Evolutionary conservation across 305 asterid genomes (phyloP), one percentile per base, ranked within the genome.

Genomic region (Fraxinus albicans): DNA sequence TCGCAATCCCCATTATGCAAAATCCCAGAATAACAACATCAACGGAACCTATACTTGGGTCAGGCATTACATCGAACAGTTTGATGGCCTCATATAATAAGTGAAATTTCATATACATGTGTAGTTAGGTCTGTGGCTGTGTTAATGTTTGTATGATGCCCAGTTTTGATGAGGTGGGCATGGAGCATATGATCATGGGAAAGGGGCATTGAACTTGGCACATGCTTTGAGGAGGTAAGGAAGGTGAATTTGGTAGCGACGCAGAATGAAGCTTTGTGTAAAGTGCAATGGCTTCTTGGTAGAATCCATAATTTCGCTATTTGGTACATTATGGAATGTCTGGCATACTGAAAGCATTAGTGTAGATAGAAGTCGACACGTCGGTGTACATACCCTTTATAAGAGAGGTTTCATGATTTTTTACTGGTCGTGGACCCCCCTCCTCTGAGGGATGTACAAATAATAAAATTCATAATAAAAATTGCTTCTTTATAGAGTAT

Each of bases 161-260:
- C 98, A 3, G 88, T 69, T 86, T 92, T 94, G 80, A 93, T 77
- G 82, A 94, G 85, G 33, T 90, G 95, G 79, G 93, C 89, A 69
- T 96, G 99, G 81, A 96, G 84, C 89, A 89, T 91, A 81, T 88
- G 92, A 81, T 90, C 93, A 84, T 87, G 89, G 80, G 88, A 80
- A 34, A 84, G 58, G 9, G 89, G 89, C 88, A 53, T 80, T 88
- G 73, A 94, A 90, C 76, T 89, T 88, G 79, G 92, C 89, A 82
- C 98, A 96, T 33, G 98, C 94, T 86, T 94, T 94, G 90, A 94
- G 94, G 86, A 96, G 89, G 83, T 88, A 87, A 42, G 98, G 99
- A 93, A 93, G 69, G 97, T 90, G 91, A 91, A 92, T 73, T 93
- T 89, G 15, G 90, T 17, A 87, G 38, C 4, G 96, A 86, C 31